These are phyloP conservation scores for Clavulina sp. DNA, from an alignment of 768 basidiomycete genomes.

Conservation along the genomic window DNA sequence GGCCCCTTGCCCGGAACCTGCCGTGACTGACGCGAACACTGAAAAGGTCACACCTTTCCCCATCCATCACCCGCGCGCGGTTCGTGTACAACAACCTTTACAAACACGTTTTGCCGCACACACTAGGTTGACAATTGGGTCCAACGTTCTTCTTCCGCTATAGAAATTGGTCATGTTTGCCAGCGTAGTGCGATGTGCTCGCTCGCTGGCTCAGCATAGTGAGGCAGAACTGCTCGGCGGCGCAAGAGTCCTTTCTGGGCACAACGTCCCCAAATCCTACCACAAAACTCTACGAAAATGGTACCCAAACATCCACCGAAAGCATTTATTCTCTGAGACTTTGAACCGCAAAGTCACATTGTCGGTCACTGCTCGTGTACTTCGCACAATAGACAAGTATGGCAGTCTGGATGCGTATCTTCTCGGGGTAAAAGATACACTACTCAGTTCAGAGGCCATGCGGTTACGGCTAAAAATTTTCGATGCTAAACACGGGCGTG, in stretches of 20 bases:
- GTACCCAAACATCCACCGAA: constrained; percentile 74
- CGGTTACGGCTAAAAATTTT: constrained; percentile 28
- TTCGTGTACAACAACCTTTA: neutral
- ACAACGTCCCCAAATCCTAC: constrained; percentile 79
- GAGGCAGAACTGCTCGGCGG: constrained; percentile 74
- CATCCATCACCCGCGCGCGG: neutral
- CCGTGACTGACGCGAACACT: no score
- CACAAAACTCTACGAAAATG: constrained; percentile 76
- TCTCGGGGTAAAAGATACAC: constrained; percentile 22
- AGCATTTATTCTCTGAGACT: constrained; percentile 50
- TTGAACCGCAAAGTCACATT: constrained; percentile 40
- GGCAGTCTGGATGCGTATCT: constrained; percentile 62
- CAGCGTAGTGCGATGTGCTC: no score
- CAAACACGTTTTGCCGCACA: neutral
- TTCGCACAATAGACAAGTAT: constrained; percentile 72
- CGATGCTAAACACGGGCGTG: constrained; percentile 13
- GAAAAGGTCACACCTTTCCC: no score
- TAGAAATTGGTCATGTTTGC: neutral
- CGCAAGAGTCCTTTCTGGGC: constrained; percentile 60
- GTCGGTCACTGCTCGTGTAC: constrained; percentile 56
- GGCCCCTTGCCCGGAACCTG: no score
- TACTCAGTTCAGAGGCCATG: constrained; percentile 26
- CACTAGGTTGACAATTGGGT: neutral
- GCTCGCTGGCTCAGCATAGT: constrained; percentile 29
- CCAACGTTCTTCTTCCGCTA: neutral